Percentiles rank a stretch among this genome's conserved stretches.
phyloP scores from a whole-genome alignment of 2,329 filamentous ascomycete genomes.

The Trichoderma simmonsii region DNA sequence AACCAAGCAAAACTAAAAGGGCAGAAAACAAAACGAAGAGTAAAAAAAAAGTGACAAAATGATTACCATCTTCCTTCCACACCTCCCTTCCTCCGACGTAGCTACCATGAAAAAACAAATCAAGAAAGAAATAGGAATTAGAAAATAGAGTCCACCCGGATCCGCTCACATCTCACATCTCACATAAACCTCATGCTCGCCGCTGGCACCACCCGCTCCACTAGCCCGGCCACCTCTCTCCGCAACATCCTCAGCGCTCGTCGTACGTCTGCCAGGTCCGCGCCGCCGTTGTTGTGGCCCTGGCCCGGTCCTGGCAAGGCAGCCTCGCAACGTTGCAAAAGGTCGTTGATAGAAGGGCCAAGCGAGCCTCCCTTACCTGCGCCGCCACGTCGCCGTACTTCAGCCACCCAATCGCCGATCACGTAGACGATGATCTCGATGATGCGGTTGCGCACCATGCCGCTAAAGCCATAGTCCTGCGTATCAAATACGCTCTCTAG shows the following conservation, averaged over 20 bases:
- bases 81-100: constrained; percentile 2
- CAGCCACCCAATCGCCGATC: constrained; percentile 48
- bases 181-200: constrained; percentile 47
- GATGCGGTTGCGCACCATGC: constrained; percentile 46
- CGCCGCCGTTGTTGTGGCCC: constrained; percentile 44
- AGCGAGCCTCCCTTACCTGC: constrained; percentile 39
- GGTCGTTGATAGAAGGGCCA: constrained; percentile 45
- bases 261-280: constrained; percentile 44
- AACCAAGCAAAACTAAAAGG: neutral
- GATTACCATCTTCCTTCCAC: constrained; percentile 1
- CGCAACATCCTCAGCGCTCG: constrained; percentile 42
- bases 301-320: constrained; percentile 40
- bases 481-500: constrained; percentile 57
- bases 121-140: neutral
- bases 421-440: constrained; percentile 54
- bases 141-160: neutral
- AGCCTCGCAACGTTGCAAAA: constrained; percentile 50
- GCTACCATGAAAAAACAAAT: neutral
- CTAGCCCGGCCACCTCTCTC: constrained; percentile 44
- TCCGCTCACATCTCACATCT: constrained; percentile 22
- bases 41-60: neutral
- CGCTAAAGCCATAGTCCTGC: constrained; percentile 58
- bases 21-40: neutral
- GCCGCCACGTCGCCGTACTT: constrained; percentile 47
- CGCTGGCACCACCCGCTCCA: constrained; percentile 42